Base-by-base conservation (phyloP, 306 rosid genomes). In the Quercus variabilis region DNA sequence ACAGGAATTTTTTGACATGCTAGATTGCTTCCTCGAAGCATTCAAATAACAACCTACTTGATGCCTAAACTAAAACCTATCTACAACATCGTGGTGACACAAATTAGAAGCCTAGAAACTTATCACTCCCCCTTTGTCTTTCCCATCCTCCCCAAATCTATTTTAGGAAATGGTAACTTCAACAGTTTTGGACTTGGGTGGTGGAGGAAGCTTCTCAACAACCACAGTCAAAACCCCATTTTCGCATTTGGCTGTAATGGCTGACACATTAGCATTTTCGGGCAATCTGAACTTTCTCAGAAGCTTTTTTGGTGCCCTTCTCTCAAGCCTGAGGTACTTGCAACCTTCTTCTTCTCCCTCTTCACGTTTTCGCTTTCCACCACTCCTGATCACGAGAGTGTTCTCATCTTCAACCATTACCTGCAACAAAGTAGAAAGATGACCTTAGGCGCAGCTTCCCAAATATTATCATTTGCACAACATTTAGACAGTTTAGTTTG, bases 141-240 rank as follows among this genome's bases (percentile, higher is more conserved):
- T 70, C 13, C 20, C 35, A 76, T 25, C 68, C n/a, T 12, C 51
- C 30, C 25, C 10, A 0, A 43, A 9, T 19, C 28, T 20, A 13
- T n/a, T 70, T 77, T 72, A 90, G 12, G 90, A 87, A 67, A 88
- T 69, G 51, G 88, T 14, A 10, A 90, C 89, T 79, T 89, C 55
- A 15, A 92, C 88, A 1, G 87, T 79, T 54, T 89, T 90, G 46
- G 95, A 79, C 70, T 90, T 90, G 25, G 88, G 80, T 18, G 89
- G 88, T 12, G 90, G 92, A 76, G 92, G 88, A 25, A 81, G 86
- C 85, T 90, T 90, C 89, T 79, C 89, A 33, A 92, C 92, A n/a
- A n/a, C 72, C 46, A 92, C 56, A 30, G 91, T 86, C 1, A 90
- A 67, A 64, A 90, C 90, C 3, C 94, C 95, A 55, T 87, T 86